Percentiles rank a stretch among this genome's conserved stretches.
Evolutionary conservation across 176 grass and related monocot species (phyloP).

Genomic region (Paspalum vaginatum): DNA sequence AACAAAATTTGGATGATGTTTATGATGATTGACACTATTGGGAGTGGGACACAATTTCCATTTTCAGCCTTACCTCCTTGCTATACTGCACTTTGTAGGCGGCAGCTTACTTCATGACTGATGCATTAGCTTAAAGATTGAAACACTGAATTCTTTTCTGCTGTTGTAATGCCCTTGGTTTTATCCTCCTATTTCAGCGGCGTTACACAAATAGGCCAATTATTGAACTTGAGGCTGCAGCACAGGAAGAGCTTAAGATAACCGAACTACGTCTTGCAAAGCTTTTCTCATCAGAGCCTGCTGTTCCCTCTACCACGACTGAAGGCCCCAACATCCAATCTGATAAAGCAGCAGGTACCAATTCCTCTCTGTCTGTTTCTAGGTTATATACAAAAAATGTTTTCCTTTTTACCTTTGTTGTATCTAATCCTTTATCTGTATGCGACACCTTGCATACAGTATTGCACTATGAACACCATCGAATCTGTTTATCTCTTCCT

Average conservation of each 20-base stretch:
- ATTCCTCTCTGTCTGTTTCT: conserved; percentile 1
- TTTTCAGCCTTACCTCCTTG: conserved; percentile 3
- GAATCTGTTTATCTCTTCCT: not conserved
- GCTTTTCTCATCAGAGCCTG: conserved; percentile 60
- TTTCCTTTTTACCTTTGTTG: not conserved
- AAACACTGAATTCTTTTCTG: not conserved
- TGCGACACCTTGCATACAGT: not conserved
- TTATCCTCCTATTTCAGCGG: conserved; percentile 55
- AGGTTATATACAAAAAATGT: not conserved
- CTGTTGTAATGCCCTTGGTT: not conserved
- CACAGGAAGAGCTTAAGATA: conserved; percentile 92
- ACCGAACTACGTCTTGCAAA: conserved; percentile 77
- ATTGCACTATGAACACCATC: not conserved
- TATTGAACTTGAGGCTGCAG: conserved; percentile 81
- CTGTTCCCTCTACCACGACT: conserved; percentile 25
- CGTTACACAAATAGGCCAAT: conserved; percentile 89
- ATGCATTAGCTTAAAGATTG: conserved; percentile 7
- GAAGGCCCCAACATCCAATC: conserved; percentile 20
- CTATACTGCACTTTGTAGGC: not conserved
- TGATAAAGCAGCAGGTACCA: conserved; percentile 69
- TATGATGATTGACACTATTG: not conserved
- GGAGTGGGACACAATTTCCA: not conserved
- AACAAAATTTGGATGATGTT: not conserved
- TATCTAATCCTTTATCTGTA: not conserved
- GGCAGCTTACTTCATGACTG: not conserved